Conservation (phyloP, 164 flowering plant genomes). For the Annona squamosa region DNA sequence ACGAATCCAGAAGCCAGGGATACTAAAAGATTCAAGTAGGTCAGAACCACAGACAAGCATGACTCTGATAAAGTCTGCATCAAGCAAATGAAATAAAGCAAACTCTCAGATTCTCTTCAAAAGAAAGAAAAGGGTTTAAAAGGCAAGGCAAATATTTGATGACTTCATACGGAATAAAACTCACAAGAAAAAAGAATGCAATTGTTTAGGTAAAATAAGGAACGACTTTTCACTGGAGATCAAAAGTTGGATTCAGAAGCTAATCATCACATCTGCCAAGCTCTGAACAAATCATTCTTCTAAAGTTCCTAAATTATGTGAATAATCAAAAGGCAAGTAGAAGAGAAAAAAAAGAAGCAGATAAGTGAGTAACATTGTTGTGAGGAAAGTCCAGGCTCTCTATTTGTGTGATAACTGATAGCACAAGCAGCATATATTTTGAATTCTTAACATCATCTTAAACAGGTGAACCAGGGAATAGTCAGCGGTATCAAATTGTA, state of each 20-base stretch:
- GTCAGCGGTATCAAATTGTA: no score
- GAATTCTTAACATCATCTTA: no score
- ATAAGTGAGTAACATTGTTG: no score
- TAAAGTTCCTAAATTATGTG: no score
- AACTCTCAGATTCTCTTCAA: background rate
- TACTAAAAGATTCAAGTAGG: constrained; percentile 67
- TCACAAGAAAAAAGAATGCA: background rate
- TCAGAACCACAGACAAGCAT: constrained; percentile 83
- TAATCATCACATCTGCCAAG: no score
- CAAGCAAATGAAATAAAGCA: background rate
- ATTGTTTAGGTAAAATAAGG: background rate
- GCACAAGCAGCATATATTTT: no score
- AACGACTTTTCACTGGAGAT: background rate
- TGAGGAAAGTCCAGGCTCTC: no score
- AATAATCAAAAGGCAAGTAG: no score
- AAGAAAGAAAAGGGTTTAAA: background rate
- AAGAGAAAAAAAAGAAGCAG: no score
- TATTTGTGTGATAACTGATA: no score
- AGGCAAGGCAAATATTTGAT: background rate
- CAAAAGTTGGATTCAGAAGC: background rate
- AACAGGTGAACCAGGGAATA: no score
- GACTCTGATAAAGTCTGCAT: background rate
- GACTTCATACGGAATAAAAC: background rate
- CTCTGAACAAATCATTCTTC: no score
- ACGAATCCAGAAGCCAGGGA: constrained; percentile 71